Evolutionary conservation across 495 filamentous ascomycete species (phyloP).

Genomic region (Lophiotrema nucula): DNA sequence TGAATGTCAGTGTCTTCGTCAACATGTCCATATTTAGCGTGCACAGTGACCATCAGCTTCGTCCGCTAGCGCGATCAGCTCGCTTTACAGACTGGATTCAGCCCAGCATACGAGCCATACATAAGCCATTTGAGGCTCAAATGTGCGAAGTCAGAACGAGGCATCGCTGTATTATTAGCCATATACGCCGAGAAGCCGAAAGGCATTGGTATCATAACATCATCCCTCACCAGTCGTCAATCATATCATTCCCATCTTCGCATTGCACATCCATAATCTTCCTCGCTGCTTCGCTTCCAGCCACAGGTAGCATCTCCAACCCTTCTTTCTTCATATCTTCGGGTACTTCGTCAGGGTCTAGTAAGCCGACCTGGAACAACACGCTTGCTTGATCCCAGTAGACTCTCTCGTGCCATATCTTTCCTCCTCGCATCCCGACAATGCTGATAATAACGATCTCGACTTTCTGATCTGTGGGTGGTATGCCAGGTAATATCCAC

Average conservation of each 20-base stretch:
- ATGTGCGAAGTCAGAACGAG: no score
- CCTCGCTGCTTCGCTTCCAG: slow-evolving; percentile 62
- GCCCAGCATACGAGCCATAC: no score
- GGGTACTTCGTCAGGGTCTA: slow-evolving; percentile 62
- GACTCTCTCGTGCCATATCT: slow-evolving; percentile 77
- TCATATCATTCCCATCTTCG: slow-evolving; percentile 64
- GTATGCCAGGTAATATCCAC: slow-evolving; percentile 79
- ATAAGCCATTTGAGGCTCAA: no score
- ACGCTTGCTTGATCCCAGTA: slow-evolving; percentile 84
- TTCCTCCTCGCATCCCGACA: slow-evolving; percentile 70
- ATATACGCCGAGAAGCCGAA: no score
- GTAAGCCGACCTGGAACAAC: slow-evolving; percentile 70
- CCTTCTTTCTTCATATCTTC: slow-evolving; percentile 46
- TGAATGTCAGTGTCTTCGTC: no score
- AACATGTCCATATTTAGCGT: no score
- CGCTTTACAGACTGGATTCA: no score
- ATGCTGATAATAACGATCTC: slow-evolving; percentile 73
- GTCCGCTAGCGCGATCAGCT: no score
- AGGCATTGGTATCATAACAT: no score
- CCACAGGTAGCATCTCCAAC: slow-evolving; percentile 66
- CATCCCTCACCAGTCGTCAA: slow-evolving; percentile 56
- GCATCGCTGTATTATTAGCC: no score
- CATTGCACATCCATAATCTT: slow-evolving; percentile 64
- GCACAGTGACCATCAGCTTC: no score
- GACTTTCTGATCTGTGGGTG: slow-evolving; percentile 65